Evolutionary conservation across 495 filamentous ascomycete species (phyloP), one percentile per base, ranked within the genome.

Genomic region (Hypoxylon fragiforme): DNA sequence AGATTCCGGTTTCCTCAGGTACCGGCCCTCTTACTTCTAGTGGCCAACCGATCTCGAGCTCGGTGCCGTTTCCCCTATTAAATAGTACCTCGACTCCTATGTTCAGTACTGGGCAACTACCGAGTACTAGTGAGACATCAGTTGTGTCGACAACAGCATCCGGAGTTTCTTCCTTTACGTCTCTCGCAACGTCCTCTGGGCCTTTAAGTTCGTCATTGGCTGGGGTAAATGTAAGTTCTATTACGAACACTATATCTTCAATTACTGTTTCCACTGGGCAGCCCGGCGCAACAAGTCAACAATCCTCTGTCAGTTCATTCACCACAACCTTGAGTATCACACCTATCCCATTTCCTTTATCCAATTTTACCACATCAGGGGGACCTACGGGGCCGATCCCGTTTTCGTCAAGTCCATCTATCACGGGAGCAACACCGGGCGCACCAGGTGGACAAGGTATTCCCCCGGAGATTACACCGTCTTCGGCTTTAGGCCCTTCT

Each of bases 321-420:
- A 24, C 21, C 18, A 52, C 39, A 16, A 54, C 32, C 40, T 36
- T n/a, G n/a, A n/a, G n/a, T n/a, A n/a, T n/a, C 50, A 22, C 48
- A 32, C 34, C 37, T 7, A 39, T 32, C 21, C 49, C 62, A 7
- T 64, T 58, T 47, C 54, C 64, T 1, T 35, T 51, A 7, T 26
- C 32, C n/a, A 68, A 68, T 31, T 64, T 63, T 15, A 66, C 59
- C 9, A 20, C 16, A 36, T 38, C 31, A 21, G 22, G 5, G 7
- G 21, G 19, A 13, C 38, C 43, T 52, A 48, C 47, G 5, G 43
- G 30, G 34, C 44, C 46, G 7, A 20, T 19, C 26, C 22, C 54
- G 6, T 26, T 13, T 11, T 36, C 36, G n/a, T 41, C 50, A 12
- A 22, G 45, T 1, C 21, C 35, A 19, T 32, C 37, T 5, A 14